Percentiles rank a stretch among this genome's conserved stretches.
These are phyloP conservation scores for Suillus alpinus DNA, from an alignment of 768 basidiomycete species.

Conservation along the genomic window DNA sequence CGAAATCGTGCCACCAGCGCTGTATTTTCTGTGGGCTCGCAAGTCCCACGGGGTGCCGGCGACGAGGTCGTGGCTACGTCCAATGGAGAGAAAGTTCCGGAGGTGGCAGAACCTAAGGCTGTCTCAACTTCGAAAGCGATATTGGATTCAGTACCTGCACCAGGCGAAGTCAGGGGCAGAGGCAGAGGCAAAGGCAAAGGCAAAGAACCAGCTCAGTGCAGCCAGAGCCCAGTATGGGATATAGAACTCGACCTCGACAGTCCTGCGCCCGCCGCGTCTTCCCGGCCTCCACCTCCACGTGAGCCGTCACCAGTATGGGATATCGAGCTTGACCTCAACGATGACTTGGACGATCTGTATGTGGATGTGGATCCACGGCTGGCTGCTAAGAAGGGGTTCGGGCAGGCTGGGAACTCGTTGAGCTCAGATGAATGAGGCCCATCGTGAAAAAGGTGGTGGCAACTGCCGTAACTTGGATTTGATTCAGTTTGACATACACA, in stretches of 20 bases:
- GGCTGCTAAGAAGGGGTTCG: constrained; percentile 2
- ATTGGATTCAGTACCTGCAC: background rate
- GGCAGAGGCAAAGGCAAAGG: constrained; percentile 28
- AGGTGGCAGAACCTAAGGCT: background rate
- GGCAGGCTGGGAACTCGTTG: background rate
- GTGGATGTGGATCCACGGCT: background rate
- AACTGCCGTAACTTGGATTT: background rate
- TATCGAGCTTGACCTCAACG: constrained; percentile 48
- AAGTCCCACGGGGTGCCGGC: constrained; percentile 9
- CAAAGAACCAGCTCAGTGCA: constrained; percentile 30
- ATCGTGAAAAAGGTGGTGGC: background rate
- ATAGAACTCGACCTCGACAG: constrained; percentile 58
- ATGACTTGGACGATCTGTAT: constrained; percentile 6
- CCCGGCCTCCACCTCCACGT: constrained; percentile 12
- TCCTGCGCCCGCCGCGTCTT: constrained; percentile 14
- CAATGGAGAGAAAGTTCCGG: background rate
- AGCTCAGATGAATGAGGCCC: background rate
- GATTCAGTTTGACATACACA: background rate
- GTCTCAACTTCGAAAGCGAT: background rate
- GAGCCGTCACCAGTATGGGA: constrained; percentile 32
- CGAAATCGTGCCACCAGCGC: constrained; percentile 59
- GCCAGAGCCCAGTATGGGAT: constrained; percentile 68
- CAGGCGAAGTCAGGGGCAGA: constrained; percentile 1
- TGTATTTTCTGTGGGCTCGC: constrained; percentile 32
- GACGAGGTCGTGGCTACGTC: background rate